These are phyloP conservation scores for Blastocystis sp. DNA, from an alignment of 352 stramenopile species.

Conservation along the genomic window DNA sequence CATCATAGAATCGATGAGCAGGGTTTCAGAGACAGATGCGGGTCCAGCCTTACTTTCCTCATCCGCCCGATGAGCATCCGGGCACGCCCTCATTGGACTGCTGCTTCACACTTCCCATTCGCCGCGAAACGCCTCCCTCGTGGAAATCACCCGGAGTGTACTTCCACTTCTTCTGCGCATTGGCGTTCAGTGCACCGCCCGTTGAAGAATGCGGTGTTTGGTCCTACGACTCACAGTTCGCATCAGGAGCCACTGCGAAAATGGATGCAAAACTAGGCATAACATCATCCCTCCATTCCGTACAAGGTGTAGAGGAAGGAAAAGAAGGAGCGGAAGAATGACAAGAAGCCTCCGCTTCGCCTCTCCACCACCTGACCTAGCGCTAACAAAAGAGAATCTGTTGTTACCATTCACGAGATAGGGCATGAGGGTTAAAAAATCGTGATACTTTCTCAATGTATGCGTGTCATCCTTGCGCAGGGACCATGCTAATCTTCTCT, in stretches of 20 bases:
- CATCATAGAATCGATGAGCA: constrained; percentile 26
- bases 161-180: constrained; percentile 20
- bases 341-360: constrained; percentile 6
- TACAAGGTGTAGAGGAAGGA: constrained; percentile 39
- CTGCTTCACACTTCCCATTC: constrained; percentile 25
- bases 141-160: constrained; percentile 7
- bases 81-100: background rate
- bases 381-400: constrained; percentile 39
- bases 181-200: constrained; percentile 3
- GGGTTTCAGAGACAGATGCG: background rate
- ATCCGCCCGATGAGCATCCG: constrained; percentile 42
- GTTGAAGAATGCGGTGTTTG: background rate
- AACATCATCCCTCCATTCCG: background rate
- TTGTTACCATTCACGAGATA: constrained; percentile 30
- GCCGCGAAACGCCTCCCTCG: background rate
- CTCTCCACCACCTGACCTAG: constrained; percentile 37
- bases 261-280: constrained; percentile 36
- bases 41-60: constrained; percentile 52
- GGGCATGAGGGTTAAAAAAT: constrained; percentile 77
- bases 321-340: constrained; percentile 24
- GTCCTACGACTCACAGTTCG: background rate
- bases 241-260: background rate
- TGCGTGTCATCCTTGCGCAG: constrained; percentile 87
- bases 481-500: constrained; percentile 90
- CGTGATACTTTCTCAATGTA: constrained; percentile 84